Conservation (phyloP, 2,329 filamentous ascomycete species). For the Graphilbum sp. region DNA sequence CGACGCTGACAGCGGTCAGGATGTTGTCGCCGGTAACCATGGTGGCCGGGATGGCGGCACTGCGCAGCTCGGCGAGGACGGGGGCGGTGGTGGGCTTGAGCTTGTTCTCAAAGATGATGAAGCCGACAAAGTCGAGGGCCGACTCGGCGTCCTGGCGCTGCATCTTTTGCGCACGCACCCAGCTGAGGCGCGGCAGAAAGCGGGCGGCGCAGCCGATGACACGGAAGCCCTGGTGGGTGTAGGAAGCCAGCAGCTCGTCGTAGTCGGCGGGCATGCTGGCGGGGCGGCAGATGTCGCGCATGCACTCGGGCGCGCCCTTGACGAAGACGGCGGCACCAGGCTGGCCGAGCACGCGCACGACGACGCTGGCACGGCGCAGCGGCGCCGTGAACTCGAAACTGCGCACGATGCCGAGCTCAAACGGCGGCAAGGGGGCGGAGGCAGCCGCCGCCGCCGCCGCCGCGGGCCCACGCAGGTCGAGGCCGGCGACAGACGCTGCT, state of each 20-base stretch:
- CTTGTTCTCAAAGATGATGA: constrained; percentile 99
- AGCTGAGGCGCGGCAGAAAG: constrained; percentile 72
- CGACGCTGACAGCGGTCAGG: constrained; percentile 88
- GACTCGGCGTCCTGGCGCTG: constrained; percentile 71
- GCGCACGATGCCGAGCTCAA: constrained; percentile 82
- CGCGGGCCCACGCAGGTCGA: constrained; percentile 10
- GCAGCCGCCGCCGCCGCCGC: not conserved
- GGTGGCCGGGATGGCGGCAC: constrained; percentile 72
- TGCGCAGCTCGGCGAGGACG: constrained; percentile 65
- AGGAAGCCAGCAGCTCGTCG: constrained; percentile 73
- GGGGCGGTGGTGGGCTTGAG: constrained; percentile 72
- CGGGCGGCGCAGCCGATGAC: constrained; percentile 92
- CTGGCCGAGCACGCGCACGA: constrained; percentile 77
- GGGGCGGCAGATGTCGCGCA: constrained; percentile 78
- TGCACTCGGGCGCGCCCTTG: constrained; percentile 91
- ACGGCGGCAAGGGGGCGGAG: constrained; percentile 20
- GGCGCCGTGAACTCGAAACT: constrained; percentile 93
- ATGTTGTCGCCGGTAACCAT: constrained; percentile 99
- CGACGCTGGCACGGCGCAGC: constrained; percentile 77
- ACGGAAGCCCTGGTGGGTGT: constrained; percentile 90
- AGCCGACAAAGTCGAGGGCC: constrained; percentile 74
- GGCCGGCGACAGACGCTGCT: constrained; percentile 15
- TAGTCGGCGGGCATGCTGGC: constrained; percentile 80
- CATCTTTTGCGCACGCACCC: constrained; percentile 93
- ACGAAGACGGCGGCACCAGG: constrained; percentile 78